phyloP scores from a whole-genome alignment of 2,329 filamentous ascomycete species.

The Neofusicoccum parvum region DNA sequence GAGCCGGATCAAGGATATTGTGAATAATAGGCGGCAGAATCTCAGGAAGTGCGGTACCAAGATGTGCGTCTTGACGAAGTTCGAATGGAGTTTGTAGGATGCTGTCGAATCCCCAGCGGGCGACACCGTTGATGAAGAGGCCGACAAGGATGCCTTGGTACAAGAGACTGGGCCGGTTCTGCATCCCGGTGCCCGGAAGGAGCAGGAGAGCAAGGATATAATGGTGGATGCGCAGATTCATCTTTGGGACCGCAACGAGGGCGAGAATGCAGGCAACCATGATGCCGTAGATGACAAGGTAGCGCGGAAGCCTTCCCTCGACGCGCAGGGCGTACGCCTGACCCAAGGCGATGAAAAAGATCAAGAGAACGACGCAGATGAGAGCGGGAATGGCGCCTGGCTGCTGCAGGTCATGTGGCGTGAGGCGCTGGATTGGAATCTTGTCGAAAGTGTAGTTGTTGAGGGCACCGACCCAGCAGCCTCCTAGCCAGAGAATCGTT shows the following conservation, averaged over 20 bases:
- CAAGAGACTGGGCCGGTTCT: slow-evolving; percentile 79
- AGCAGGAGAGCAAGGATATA: slow-evolving; percentile 88
- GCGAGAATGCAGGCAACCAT: slow-evolving; percentile 69
- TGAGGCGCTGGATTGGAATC: slow-evolving; percentile 93
- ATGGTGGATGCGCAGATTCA: slow-evolving; percentile 89
- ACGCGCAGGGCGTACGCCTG: slow-evolving; percentile 87
- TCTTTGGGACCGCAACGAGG: slow-evolving; percentile 70
- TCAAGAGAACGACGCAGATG: slow-evolving; percentile 71
- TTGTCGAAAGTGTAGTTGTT: slow-evolving; percentile 95
- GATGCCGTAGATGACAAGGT: slow-evolving; percentile 75
- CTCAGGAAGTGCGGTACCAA: slow-evolving; percentile 61
- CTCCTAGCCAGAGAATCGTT: slow-evolving; percentile 84
- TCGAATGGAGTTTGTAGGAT: slow-evolving; percentile 80
- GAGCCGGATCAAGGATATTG: slow-evolving; percentile 49
- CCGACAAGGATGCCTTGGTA: slow-evolving; percentile 91
- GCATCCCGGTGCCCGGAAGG: slow-evolving; percentile 83
- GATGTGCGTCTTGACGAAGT: slow-evolving; percentile 60
- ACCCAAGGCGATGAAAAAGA: slow-evolving; percentile 68
- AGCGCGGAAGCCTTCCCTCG: slow-evolving; percentile 77
- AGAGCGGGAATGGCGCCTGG: slow-evolving; percentile 86
- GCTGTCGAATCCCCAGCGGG: slow-evolving; percentile 89
- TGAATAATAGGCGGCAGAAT: slow-evolving; percentile 47
- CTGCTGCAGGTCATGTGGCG: slow-evolving; percentile 82
- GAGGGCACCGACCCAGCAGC: slow-evolving; percentile 85
- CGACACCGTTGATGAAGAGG: slow-evolving; percentile 90